These are phyloP conservation scores for Batkoa obscura DNA, from an alignment of 371 early-diverging fungal species.

Conservation along the genomic window DNA sequence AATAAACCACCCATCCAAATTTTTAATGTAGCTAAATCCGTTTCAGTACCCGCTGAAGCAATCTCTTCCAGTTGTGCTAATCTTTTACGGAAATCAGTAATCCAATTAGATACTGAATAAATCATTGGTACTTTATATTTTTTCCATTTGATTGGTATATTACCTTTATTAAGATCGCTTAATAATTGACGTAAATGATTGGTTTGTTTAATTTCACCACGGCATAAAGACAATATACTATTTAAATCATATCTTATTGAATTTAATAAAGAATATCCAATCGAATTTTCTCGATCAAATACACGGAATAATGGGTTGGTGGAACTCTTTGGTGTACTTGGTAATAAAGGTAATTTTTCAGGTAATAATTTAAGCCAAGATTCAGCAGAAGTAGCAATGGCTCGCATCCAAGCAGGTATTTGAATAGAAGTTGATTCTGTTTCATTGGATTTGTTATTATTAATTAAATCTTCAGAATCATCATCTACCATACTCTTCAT, in stretches of 20 bases:
- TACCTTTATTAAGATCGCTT: conserved; percentile 40
- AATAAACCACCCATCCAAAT: conserved; percentile 80
- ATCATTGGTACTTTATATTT: conserved; percentile 46
- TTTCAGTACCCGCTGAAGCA: conserved; percentile 16
- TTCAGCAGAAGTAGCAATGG: conserved; percentile 24
- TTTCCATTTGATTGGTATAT: conserved; percentile 63
- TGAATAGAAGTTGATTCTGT: conserved; percentile 6
- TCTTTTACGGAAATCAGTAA: conserved; percentile 48
- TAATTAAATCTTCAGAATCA: conserved; percentile 37
- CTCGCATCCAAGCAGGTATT: conserved; percentile 64
- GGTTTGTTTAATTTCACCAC: conserved; percentile 64
- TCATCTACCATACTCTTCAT: conserved; percentile 71
- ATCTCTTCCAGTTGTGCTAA: conserved; percentile 40
- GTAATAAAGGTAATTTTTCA: conserved; percentile 16
- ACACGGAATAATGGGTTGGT: conserved; percentile 62
- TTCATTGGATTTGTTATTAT: conserved; percentile 11
- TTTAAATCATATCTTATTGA: conserved; percentile 44
- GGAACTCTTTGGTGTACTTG: conserved; percentile 18
- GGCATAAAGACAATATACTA: conserved; percentile 40
- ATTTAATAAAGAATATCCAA: conserved; percentile 34
- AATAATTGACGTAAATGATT: conserved; percentile 60
- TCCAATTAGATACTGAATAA: conserved; percentile 41
- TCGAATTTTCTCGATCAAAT: conserved; percentile 60
- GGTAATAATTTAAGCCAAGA: conserved; percentile 46
- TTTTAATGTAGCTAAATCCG: conserved; percentile 15